A percentile compares a stretch with the other conserved stretches of the same genome.
Conservation (phyloP, 2,329 filamentous ascomycete genomes). For the Exserohilum rostratum region DNA sequence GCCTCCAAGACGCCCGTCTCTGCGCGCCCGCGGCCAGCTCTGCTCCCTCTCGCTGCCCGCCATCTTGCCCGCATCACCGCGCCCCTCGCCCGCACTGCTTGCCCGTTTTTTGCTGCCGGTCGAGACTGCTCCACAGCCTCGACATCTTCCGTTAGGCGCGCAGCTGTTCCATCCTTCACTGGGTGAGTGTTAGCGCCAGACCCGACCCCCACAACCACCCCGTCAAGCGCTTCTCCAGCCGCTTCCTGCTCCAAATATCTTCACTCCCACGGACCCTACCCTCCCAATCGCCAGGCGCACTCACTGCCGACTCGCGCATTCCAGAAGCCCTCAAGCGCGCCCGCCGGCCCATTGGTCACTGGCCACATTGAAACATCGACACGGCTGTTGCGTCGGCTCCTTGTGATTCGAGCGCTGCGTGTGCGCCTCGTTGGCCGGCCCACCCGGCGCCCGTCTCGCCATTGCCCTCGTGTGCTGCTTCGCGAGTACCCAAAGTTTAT, state of each 20-base stretch:
- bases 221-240: constrained; percentile 45
- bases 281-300: constrained; percentile 31
- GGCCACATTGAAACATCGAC: constrained; percentile 23
- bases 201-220: constrained; percentile 33
- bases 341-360: constrained; percentile 36
- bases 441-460: constrained; percentile 13
- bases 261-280: constrained; percentile 21
- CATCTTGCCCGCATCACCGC: not conserved
- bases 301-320: constrained; percentile 17
- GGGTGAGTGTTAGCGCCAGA: constrained; percentile 48
- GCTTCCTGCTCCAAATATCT: constrained; percentile 37
- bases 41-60: too few species aligned
- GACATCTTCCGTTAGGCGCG: constrained; percentile 16
- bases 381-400: constrained; percentile 28
- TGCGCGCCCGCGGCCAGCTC: too few species aligned
- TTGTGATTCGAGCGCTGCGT: constrained; percentile 31
- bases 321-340: constrained; percentile 35
- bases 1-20: too few species aligned
- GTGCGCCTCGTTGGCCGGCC: constrained; percentile 36
- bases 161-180: constrained; percentile 36
- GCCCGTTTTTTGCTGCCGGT: constrained; percentile 11
- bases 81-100: constrained; percentile 8
- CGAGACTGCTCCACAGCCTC: constrained; percentile 17
- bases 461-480: constrained; percentile 18
- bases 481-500: not conserved